A percentile compares a stretch with the other conserved stretches of the same genome.
phyloP scores from a whole-genome alignment of 441 rosid species.

The Aleurites moluccanus region DNA sequence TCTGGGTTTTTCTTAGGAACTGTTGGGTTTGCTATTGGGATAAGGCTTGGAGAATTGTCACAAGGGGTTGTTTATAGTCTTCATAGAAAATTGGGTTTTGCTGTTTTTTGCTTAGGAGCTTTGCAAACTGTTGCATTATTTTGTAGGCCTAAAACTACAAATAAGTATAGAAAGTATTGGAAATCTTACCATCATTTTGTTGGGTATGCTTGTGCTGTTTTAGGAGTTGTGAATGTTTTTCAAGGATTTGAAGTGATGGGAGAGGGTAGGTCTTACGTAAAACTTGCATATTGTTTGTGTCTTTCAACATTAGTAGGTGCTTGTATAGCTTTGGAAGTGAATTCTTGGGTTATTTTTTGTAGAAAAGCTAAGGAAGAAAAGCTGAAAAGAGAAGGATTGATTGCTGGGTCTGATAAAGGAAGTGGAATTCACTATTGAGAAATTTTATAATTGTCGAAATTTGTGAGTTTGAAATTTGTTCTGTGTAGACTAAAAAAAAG shows the following conservation, averaged over 20 bases:
- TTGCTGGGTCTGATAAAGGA: constrained; percentile 53
- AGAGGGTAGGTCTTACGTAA: constrained; percentile 61
- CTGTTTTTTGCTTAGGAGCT: constrained; percentile 53
- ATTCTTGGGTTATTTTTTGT: constrained; percentile 91
- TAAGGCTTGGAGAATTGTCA: constrained; percentile 62
- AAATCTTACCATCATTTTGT: constrained; percentile 97
- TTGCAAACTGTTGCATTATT: constrained; percentile 80
- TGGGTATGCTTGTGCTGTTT: constrained; percentile 81
- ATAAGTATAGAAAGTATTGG: constrained; percentile 91
- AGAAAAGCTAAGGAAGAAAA: constrained; percentile 91
- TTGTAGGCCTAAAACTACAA: constrained; percentile 82
- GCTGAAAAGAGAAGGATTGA: constrained; percentile 77
- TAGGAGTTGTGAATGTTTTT: constrained; percentile 90
- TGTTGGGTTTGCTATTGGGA: constrained; percentile 69
- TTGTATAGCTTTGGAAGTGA: constrained; percentile 87
- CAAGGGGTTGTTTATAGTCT: constrained; percentile 63
- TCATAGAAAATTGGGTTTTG: constrained; percentile 77
- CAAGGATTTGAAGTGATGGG: constrained; percentile 93
- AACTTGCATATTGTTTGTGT: constrained; percentile 72
- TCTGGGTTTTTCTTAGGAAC: constrained; percentile 59
- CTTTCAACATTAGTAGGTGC: constrained; percentile 67
- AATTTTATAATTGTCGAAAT: background rate
- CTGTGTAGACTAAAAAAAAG: background rate
- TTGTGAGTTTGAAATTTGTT: background rate
- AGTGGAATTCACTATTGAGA: constrained; percentile 41